Percentiles rank a stretch among this genome's conserved stretches.
Evolutionary conservation across 2,329 filamentous ascomycete genomes (phyloP).

Genomic region (Ophiocordyceps camponoti-saundersi): DNA sequence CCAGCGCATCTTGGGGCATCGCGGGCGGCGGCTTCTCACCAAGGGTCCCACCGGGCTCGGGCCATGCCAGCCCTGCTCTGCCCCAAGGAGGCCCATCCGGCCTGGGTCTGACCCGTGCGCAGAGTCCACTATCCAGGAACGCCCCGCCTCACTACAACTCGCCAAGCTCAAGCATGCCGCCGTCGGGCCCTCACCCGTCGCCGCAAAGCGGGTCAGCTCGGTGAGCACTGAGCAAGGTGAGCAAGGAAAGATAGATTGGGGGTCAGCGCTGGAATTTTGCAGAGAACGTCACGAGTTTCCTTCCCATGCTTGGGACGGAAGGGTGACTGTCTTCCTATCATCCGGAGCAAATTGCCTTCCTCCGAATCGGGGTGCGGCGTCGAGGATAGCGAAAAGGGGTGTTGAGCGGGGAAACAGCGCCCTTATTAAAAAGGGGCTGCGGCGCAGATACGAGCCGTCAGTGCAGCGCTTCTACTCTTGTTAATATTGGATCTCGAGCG

Average conservation of each 20-base stretch:
- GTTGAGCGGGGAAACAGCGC: background rate
- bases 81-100: conserved; percentile 3
- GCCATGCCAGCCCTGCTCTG: conserved; percentile 1
- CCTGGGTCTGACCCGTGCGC: conserved; percentile 1
- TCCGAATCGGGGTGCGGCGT: background rate
- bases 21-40: background rate
- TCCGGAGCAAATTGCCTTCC: background rate
- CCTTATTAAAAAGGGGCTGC: background rate
- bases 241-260: background rate
- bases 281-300: background rate
- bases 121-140: conserved; percentile 1
- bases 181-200: background rate
- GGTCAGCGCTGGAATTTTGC: background rate
- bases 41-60: background rate
- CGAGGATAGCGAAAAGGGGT: background rate
- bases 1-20: background rate
- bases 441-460: background rate
- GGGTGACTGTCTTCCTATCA: background rate
- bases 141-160: background rate
- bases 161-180: conserved; percentile 1
- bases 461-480: background rate
- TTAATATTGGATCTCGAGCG: background rate
- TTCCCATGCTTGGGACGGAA: background rate
- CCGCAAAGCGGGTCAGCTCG: background rate
- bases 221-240: background rate